Percentiles rank a stretch among this genome's conserved stretches.
Conservation (phyloP, 2,329 filamentous ascomycete species). For the Aspergillus fructus region DNA sequence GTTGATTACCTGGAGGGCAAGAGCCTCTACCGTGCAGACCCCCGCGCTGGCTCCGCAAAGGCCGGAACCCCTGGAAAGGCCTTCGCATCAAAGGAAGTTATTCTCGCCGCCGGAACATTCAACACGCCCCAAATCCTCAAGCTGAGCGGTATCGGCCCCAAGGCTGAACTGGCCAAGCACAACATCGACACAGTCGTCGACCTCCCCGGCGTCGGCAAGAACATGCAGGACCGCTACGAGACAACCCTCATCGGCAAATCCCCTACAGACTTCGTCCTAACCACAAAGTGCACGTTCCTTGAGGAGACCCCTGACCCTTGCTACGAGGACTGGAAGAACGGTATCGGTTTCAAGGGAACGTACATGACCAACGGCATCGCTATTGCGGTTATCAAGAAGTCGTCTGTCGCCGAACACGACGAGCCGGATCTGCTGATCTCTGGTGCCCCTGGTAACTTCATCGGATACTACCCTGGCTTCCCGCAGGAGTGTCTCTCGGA, state of each 20-base stretch:
- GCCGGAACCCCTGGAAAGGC: slow-evolving; percentile 34
- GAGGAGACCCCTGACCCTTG: slow-evolving; percentile 39
- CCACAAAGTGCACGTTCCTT: slow-evolving; percentile 34
- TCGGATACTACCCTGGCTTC: slow-evolving; percentile 49
- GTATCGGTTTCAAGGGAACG: slow-evolving; percentile 40
- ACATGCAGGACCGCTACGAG: slow-evolving; percentile 59
- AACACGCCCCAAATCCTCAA: slow-evolving; percentile 66
- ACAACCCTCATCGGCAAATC: slow-evolving; percentile 21
- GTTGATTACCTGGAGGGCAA: slow-evolving; percentile 52
- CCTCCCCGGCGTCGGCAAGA: slow-evolving; percentile 63
- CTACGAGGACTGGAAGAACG: slow-evolving; percentile 44
- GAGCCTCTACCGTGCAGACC: slow-evolving; percentile 50
- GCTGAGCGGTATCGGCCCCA: slow-evolving; percentile 61
- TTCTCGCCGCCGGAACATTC: slow-evolving; percentile 56
- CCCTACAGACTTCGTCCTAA: slow-evolving; percentile 44
- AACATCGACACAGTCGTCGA: slow-evolving; percentile 56
- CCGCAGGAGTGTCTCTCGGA: slow-evolving; percentile 40
- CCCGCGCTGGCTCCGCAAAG: slow-evolving; percentile 24
- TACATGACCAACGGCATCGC: slow-evolving; percentile 56
- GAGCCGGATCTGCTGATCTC: slow-evolving; percentile 56
- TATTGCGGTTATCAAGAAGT: slow-evolving; percentile 44
- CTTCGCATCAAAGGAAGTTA: slow-evolving; percentile 45
- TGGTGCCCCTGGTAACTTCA: slow-evolving; percentile 57
- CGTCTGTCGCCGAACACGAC: slow-evolving; percentile 40
- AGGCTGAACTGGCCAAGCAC: slow-evolving; percentile 51